Evolutionary conservation across 306 rosid genomes (phyloP).

Genomic region (Cucumis sativus): DNA sequence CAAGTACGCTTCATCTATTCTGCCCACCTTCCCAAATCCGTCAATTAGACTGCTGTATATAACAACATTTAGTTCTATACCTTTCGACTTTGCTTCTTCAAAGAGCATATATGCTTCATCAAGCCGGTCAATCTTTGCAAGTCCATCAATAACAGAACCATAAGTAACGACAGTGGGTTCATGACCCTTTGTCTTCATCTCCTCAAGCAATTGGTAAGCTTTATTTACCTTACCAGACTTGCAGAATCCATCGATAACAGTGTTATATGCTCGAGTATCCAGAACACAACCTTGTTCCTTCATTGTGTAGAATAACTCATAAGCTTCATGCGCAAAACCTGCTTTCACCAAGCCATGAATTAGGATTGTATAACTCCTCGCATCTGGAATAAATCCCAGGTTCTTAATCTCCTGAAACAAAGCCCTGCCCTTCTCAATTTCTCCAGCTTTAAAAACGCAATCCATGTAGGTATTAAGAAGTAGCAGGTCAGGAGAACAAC

Average conservation of each 20-base stretch:
- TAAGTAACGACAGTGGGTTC: slow-evolving; percentile 79
- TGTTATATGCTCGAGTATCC: slow-evolving; percentile 76
- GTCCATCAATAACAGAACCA: slow-evolving; percentile 86
- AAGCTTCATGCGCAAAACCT: slow-evolving; percentile 73
- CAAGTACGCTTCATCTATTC: slow-evolving; percentile 86
- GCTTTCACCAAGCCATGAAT: slow-evolving; percentile 83
- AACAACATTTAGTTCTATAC: slow-evolving; percentile 55
- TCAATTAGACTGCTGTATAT: slow-evolving; percentile 80
- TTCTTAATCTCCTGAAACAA: slow-evolving; percentile 68
- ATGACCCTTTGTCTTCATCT: slow-evolving; percentile 77
- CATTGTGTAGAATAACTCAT: slow-evolving; percentile 60
- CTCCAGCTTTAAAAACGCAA: slow-evolving; percentile 80
- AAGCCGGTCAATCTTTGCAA: slow-evolving; percentile 83
- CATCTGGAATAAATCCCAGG: slow-evolving; percentile 59
- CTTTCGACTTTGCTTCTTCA: slow-evolving; percentile 84
- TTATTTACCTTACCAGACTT: slow-evolving; percentile 80
- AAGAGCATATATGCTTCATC: slow-evolving; percentile 96
- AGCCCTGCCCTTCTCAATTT: slow-evolving; percentile 68
- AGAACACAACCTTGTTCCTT: slow-evolving; percentile 73
- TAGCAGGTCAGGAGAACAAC: slow-evolving; percentile 68
- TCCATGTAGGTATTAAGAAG: slow-evolving; percentile 92
- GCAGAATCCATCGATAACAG: slow-evolving; percentile 78
- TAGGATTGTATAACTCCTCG: slow-evolving; percentile 68
- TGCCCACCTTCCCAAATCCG: slow-evolving; percentile 94
- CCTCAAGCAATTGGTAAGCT: slow-evolving; percentile 86